Evolutionary conservation across 2,329 filamentous ascomycete genomes (phyloP), one percentile per base, ranked within the genome.

Genomic region (Aspergillus aculeatinus): DNA sequence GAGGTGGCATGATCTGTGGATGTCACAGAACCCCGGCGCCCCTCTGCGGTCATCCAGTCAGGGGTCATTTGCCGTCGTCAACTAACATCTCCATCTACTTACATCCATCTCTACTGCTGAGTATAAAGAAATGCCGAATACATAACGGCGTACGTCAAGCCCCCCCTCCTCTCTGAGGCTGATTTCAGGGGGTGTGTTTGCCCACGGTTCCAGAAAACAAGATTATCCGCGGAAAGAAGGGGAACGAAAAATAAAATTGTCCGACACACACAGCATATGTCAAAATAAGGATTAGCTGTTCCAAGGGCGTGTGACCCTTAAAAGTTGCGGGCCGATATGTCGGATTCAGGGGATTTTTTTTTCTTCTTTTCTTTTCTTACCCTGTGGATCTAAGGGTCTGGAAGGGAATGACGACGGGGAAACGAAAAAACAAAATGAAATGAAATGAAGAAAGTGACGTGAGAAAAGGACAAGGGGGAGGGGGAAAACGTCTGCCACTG

Each of bases 261-360:
- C 33, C 10, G 14, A 35, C 14, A 11, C 33, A 7, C 12, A 35
- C 67, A 57, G 57, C 59, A 67, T 70, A 63, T 65, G 59, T 65
- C 64, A 58, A 63, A 61, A 67, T 61, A 63, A 63, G 63, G 51
- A 55, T 63, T 63, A 39, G 19, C 9, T 29, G 27, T 7, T 29
- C 48, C 35, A 60, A 72, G 68, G 72, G 70, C 72, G 71, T 74
- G 71, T 74, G 72, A 74, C 67, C 69, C 63, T 44, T 60, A 68
- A 66, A 66, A 60, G 59, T 65, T 70, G 60, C 67, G 67, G 67
- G 60, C 66, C 66, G 67, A 60, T 47, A 51, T 61, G 62, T 62
- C 61, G 57, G 59, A 59, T 63, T 27, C 55, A 65, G 64, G 55
- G 58, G 58, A 35, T 12, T 35, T 35, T n/a, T n/a, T 2, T 27